Evolutionary conservation across 2,329 filamentous ascomycete species (phyloP).

Genomic region (Neofusicoccum parvum): DNA sequence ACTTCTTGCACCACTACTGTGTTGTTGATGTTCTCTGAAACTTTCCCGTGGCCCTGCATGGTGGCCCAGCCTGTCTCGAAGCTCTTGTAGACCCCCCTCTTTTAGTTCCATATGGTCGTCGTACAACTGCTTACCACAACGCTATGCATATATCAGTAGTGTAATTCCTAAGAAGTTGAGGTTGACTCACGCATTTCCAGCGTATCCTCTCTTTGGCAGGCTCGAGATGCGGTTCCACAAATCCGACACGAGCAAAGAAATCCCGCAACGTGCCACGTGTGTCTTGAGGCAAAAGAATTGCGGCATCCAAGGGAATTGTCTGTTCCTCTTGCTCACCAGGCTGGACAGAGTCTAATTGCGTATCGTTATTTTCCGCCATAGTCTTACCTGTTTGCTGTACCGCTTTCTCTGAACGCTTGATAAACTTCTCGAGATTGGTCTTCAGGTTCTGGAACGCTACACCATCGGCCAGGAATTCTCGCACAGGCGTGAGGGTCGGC

Average conservation of each 20-base stretch:
- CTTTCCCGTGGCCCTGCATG: no score
- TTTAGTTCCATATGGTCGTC: conserved; percentile 26
- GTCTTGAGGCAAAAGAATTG: no score
- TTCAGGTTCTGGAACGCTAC: neutral
- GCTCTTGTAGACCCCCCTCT: conserved; percentile 22
- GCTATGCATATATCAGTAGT: neutral
- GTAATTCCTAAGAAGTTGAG: neutral
- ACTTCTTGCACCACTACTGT: no score
- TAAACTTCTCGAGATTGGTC: neutral
- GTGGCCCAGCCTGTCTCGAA: neutral
- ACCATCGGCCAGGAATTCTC: neutral
- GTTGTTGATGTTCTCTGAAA: no score
- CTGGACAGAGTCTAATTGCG: no score
- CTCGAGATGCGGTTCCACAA: conserved; percentile 21
- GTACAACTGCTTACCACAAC: conserved; percentile 24
- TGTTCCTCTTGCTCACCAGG: neutral
- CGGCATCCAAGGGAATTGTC: neutral
- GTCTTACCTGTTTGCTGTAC: no score
- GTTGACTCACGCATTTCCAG: conserved; percentile 29
- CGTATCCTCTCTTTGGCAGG: conserved; percentile 22
- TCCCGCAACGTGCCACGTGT: neutral
- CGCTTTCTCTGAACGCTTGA: neutral
- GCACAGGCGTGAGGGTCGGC: neutral
- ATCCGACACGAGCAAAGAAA: neutral
- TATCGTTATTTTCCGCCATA: no score